Percentiles rank a stretch among this genome's conserved stretches.
Conservation (phyloP, 2,329 filamentous ascomycete species). For the Tolypocladium nubicola region DNA sequence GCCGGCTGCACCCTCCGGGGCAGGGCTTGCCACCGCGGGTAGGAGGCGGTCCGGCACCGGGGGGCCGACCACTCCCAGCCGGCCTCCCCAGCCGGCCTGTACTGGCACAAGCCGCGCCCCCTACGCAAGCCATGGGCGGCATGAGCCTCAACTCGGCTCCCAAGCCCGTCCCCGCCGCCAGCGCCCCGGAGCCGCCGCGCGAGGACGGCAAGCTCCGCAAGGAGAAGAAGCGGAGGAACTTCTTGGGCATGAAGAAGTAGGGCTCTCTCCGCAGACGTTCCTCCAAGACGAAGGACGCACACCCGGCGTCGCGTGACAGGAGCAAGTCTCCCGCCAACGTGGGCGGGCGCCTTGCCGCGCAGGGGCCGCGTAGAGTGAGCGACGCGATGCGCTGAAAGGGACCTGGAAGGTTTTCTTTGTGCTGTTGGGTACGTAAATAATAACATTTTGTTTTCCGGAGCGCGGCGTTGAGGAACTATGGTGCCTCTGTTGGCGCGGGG, state of each 20-base stretch:
- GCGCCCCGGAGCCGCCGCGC: constrained; percentile 12
- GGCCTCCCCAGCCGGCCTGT: constrained; percentile 15
- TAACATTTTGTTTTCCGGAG: background rate
- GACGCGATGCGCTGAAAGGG: background rate
- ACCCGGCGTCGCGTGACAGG: background rate
- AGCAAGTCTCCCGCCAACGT: background rate
- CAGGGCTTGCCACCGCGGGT: constrained; percentile 8
- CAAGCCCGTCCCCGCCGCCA: constrained; percentile 8
- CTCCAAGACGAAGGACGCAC: background rate
- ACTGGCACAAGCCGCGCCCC: constrained; percentile 22
- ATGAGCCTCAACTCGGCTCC: constrained; percentile 34
- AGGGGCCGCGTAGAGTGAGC: background rate
- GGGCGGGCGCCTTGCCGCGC: no score
- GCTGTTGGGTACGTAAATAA: background rate
- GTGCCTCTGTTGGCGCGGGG: background rate
- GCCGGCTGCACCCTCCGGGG: constrained; percentile 12
- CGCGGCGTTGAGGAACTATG: background rate
- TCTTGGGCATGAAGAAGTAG: constrained; percentile 50
- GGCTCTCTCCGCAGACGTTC: constrained; percentile 15
- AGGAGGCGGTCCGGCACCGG: constrained; percentile 4
- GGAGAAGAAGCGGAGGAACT: constrained; percentile 52
- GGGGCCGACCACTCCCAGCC: constrained; percentile 2
- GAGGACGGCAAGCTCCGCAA: constrained; percentile 36
- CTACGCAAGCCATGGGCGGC: constrained; percentile 42
- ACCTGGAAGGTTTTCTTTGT: background rate